Evolutionary conservation across 371 early-diverging fungal species (phyloP).

Genomic region (Thermomucor indicae-seudaticae): DNA sequence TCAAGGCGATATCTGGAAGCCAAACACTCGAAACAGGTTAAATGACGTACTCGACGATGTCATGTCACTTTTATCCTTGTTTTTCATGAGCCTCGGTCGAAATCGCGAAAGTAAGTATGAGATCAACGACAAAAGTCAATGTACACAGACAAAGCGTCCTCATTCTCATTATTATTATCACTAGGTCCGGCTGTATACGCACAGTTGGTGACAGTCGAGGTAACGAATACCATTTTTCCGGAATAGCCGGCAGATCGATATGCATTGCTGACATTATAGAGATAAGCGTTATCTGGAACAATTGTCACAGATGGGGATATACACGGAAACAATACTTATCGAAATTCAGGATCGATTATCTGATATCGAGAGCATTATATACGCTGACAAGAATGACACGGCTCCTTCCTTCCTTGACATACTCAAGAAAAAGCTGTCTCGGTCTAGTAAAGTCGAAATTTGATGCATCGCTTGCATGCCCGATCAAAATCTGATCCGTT

Average conservation of each 20-base stretch:
- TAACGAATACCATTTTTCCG: slow-evolving; percentile 18
- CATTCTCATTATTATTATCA: not conserved
- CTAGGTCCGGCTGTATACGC: slow-evolving; percentile 72
- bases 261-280: not conserved
- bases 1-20: slow-evolving; percentile 31
- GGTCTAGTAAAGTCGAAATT: slow-evolving; percentile 38
- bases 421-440: slow-evolving; percentile 50
- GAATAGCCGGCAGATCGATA: not conserved
- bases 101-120: slow-evolving; percentile 57
- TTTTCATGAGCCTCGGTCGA: slow-evolving; percentile 76
- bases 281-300: slow-evolving; percentile 68
- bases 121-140: not conserved
- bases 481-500: not conserved
- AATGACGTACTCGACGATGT: slow-evolving; percentile 78
- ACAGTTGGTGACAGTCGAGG: slow-evolving; percentile 75
- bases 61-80: slow-evolving; percentile 73
- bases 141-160: not conserved
- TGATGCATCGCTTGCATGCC: not conserved
- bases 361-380: slow-evolving; percentile 58
- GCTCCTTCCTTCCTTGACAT: slow-evolving; percentile 49
- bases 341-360: slow-evolving; percentile 58
- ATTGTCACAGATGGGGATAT: slow-evolving; percentile 64
- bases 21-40: slow-evolving; percentile 52
- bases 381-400: slow-evolving; percentile 33
- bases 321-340: slow-evolving; percentile 56